Evolutionary conservation across 2,329 filamentous ascomycete species (phyloP).

Genomic region (Sclerotinia glacialis): DNA sequence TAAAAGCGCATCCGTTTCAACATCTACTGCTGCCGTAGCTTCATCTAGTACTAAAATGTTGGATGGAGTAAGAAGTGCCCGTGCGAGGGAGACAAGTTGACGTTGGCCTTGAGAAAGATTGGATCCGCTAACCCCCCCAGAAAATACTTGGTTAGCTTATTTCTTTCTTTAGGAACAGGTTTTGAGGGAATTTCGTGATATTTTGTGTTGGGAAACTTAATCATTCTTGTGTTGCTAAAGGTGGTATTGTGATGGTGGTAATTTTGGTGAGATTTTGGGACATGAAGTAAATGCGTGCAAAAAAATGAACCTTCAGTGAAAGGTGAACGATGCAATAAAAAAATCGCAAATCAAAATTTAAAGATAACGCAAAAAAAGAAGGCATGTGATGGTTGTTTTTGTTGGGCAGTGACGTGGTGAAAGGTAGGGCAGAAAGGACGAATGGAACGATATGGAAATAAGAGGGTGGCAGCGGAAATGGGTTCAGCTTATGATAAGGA

Average conservation of each 20-base stretch:
- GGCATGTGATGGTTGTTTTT: conserved; percentile 21
- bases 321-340: conserved; percentile 3
- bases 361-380: conserved; percentile 10
- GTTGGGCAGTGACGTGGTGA: conserved; percentile 25
- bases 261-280: conserved; percentile 5
- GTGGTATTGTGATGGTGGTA: not conserved
- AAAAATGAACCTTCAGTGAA: not conserved
- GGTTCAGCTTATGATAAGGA: conserved; percentile 22
- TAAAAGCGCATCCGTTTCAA: conserved; percentile 65
- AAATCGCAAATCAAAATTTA: conserved; percentile 11
- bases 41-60: conserved; percentile 97
- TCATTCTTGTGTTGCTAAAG: conserved; percentile 2
- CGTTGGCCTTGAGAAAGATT: conserved; percentile 95
- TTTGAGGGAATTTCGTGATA: not conserved
- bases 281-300: not conserved
- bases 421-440: conserved; percentile 21
- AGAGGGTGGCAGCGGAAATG: conserved; percentile 2
- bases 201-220: not conserved
- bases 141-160: conserved; percentile 21
- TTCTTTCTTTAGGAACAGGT: not conserved
- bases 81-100: conserved; percentile 88
- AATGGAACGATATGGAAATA: conserved; percentile 16
- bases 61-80: conserved; percentile 88
- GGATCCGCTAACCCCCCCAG: conserved; percentile 57
- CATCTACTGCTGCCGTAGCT: conserved; percentile 76